These are phyloP conservation scores for Ceratocystis harringtonii DNA, from an alignment of 2,329 filamentous ascomycete species.

Conservation along the genomic window DNA sequence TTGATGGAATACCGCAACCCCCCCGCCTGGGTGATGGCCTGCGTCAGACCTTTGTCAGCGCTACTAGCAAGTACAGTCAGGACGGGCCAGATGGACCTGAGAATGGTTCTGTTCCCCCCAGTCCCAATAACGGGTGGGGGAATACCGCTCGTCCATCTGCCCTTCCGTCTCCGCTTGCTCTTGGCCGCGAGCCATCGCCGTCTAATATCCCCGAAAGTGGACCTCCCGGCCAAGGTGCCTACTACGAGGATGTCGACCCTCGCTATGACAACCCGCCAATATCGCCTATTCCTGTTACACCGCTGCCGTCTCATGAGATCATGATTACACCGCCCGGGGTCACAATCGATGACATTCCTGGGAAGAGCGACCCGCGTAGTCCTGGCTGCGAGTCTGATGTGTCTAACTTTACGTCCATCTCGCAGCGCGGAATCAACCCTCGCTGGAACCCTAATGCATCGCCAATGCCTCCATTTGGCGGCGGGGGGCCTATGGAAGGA, in stretches of 20 bases:
- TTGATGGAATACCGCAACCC: slow-evolving; percentile 63
- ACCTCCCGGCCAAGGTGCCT: slow-evolving; percentile 31
- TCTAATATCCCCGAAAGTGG: slow-evolving; percentile 18
- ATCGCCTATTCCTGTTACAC: slow-evolving; percentile 11
- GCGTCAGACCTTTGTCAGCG: slow-evolving; percentile 38
- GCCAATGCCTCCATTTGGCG: slow-evolving; percentile 24
- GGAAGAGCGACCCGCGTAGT: slow-evolving; percentile 42
- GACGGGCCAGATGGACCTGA: slow-evolving; percentile 27
- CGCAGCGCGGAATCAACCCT: slow-evolving; percentile 76
- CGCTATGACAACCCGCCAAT: slow-evolving; percentile 45
- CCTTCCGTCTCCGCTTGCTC: slow-evolving; percentile 27
- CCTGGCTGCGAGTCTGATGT: slow-evolving; percentile 58
- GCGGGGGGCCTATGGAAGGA: slow-evolving; percentile 25
- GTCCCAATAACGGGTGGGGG: not conserved
- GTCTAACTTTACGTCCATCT: slow-evolving; percentile 80
- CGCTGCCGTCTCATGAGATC: not conserved
- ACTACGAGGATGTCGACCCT: slow-evolving; percentile 90
- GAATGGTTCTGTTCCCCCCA: slow-evolving; percentile 1
- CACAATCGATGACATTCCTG: slow-evolving; percentile 49
- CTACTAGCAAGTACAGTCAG: slow-evolving; percentile 56
- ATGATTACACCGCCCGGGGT: slow-evolving; percentile 24
- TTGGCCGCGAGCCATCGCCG: slow-evolving; percentile 1
- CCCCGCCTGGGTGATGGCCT: slow-evolving; percentile 20
- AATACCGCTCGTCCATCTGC: slow-evolving; percentile 27
- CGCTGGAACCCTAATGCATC: slow-evolving; percentile 54